Evolutionary conservation across 1,284 basidiomycete genomes (phyloP).

Genomic region (Trametes hirsuta): DNA sequence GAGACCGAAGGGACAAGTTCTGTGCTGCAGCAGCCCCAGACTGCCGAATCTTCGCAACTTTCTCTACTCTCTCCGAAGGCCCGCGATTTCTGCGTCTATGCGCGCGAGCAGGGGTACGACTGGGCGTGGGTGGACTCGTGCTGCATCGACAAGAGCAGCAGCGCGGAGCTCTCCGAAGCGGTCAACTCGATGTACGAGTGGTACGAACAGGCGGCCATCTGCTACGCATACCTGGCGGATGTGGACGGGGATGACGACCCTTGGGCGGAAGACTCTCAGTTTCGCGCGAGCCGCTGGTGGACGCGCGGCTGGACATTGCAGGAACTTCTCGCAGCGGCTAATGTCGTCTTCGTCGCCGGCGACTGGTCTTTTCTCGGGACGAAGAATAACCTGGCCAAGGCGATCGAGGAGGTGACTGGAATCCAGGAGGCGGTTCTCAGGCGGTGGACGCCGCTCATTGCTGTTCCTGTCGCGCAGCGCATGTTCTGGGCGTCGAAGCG

Average conservation of each 20-base stretch:
- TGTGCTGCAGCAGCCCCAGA: no score
- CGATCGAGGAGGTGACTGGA: background rate
- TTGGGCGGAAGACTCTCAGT: background rate
- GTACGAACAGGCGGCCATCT: background rate
- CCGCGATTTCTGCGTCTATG: background rate
- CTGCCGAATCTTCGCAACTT: background rate
- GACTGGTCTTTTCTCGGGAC: background rate
- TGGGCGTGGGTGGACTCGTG: background rate
- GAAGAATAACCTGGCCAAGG: background rate
- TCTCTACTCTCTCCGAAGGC: background rate
- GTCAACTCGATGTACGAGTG: constrained; percentile 4
- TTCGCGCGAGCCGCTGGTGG: background rate
- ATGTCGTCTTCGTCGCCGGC: background rate
- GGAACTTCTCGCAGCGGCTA: background rate
- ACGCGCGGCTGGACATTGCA: constrained; percentile 1
- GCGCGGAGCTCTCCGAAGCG: background rate
- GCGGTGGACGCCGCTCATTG: background rate
- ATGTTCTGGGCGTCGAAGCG: background rate
- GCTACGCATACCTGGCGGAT: constrained; percentile 1
- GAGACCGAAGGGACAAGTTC: no score
- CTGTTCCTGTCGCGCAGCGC: background rate
- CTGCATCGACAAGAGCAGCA: constrained; percentile 2
- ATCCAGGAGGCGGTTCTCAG: background rate
- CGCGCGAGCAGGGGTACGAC: background rate
- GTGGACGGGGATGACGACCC: background rate